phyloP scores from a whole-genome alignment of 768 basidiomycete species.

The Podaxis rugospora region DNA sequence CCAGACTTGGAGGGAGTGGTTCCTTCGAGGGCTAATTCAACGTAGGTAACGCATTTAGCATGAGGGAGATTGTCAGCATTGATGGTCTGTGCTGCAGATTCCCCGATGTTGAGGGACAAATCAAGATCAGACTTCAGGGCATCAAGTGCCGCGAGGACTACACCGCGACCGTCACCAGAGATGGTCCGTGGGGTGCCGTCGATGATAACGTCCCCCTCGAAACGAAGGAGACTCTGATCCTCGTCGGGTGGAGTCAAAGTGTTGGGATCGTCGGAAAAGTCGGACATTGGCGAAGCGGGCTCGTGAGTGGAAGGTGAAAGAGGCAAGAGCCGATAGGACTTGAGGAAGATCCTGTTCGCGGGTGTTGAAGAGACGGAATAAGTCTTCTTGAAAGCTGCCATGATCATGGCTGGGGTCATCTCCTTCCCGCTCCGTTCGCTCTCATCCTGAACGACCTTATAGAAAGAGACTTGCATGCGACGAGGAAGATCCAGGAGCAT shows the following conservation, averaged over 20 bases:
- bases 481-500: constrained; percentile 89
- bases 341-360: constrained; percentile 49
- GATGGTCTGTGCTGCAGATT: constrained; percentile 89
- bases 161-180: constrained; percentile 91
- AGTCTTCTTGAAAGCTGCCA: constrained; percentile 73
- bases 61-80: constrained; percentile 70
- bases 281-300: constrained; percentile 39
- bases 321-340: constrained; percentile 51
- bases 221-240: constrained; percentile 65
- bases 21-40: constrained; percentile 78
- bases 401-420: constrained; percentile 93
- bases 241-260: constrained; percentile 41
- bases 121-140: constrained; percentile 79
- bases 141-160: constrained; percentile 85
- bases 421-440: constrained; percentile 93
- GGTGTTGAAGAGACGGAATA: constrained; percentile 76
- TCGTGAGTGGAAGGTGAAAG: constrained; percentile 36
- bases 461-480: constrained; percentile 94
- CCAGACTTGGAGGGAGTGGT: constrained; percentile 70
- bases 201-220: constrained; percentile 82
- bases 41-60: constrained; percentile 87
- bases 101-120: constrained; percentile 78
- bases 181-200: constrained; percentile 81
- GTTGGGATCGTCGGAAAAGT: constrained; percentile 43
- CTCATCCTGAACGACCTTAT: constrained; percentile 84